Evolutionary conservation across 345 rosid species (phyloP), one percentile per base, ranked within the genome.

Genomic region (Corymbia maculata): DNA sequence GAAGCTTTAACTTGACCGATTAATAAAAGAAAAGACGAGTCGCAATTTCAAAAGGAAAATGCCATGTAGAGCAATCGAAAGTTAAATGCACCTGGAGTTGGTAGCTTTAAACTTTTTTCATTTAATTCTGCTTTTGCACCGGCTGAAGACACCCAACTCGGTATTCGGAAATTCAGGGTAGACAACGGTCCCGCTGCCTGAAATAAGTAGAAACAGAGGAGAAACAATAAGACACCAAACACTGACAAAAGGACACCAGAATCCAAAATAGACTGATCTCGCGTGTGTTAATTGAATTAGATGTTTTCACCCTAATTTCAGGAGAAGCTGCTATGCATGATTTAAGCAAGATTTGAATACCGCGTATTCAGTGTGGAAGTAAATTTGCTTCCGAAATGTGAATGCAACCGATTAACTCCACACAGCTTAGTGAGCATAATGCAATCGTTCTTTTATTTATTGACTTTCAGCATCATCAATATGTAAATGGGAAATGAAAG

Each of bases 111-210:
- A 89, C 90, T 89, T 89, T 95, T 90, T 6, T 89, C 92, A 90
- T 98, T 98, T 91, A 95, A 79, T 52, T 90, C 85, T 50, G 97
- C 96, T 88, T 93, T 89, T 66, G 97, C 98, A 89, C 93, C 95
- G 87, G 89, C 85, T 47, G 92, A 92, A 86, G 90, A 26, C 47
- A 97, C 89, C 99, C 99, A 98, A 50, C 88, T 59, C 9, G 99
- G 99, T 87, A 96, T 91, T 22, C 99, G 93, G 87, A 97, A 89
- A 89, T 97, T 92, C 93, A 98, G 87, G 79, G 98, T 93, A 47
- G 99, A 91, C 61, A 91, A 89, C 86, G 89, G 91, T 75, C 88
- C 92, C 17, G 89, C 57, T 30, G 90, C 95, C 98, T 96, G 92
- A 85, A 64, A 79, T 14, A 53, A 55, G 49, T 50, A 8, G 51